Evolutionary conservation across 129 eudicot species (phyloP), one percentile per base, ranked within the genome.

Genomic region (Kitagawia praeruptora): DNA sequence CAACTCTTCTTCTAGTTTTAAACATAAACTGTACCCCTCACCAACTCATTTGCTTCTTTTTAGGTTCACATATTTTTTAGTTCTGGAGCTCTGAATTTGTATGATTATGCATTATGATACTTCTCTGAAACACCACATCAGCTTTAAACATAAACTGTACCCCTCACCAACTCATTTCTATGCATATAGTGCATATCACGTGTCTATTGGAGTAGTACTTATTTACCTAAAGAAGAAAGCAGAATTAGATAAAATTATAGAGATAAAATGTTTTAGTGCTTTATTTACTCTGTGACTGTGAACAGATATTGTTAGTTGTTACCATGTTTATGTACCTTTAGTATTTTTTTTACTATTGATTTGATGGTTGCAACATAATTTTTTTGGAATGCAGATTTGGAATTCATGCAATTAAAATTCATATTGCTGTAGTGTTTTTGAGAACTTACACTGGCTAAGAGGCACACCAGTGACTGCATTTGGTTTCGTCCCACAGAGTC

Each of bases 401-500:
- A 67, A 70, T 48, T 81, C 83, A 83, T 78, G 87, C 74, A 54
- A 56, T 46, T 77, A 82, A 74, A 74, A 48, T 41, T 38, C 45
- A 58, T 79, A 53, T 66, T 53, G 69, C 13, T 76, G 37, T 21
- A 44, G 70, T 61, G 69, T 40, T 37, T 39, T 53, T 23, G 83
- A 72, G 74, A 27, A 84, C 93, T 87, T 87, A 89, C 93, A 75
- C 75, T 80, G 8, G 93, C 88, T 82, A 89, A 69, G 82, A 89
- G 85, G 85, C 93, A 89, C 74, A 85, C 87, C 80, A 89, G 79
- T 70, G 93, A 89, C 81, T 89, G 91, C 91, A 89, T 85, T 82
- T 89, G 93, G 85, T 89, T 89, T 80, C 93, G 81, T 72, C 86
- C 91, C 15, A 89, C 85, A 0, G 93, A 87, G 77, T 89, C 93